Base-by-base conservation (phyloP, 2,329 filamentous ascomycete genomes). In the Aspergillus novofumigatus region DNA sequence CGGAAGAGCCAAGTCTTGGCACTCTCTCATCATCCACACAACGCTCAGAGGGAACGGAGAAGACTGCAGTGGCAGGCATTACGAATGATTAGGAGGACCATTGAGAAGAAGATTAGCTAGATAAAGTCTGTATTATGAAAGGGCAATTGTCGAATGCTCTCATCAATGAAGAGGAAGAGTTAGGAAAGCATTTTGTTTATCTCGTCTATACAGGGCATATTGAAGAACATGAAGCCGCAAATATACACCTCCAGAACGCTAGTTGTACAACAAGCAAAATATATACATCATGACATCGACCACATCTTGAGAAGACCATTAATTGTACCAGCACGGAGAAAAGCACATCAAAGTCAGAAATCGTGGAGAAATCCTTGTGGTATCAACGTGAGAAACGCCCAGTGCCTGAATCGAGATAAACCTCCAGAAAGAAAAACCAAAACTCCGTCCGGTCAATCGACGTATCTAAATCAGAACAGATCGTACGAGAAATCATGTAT, bases 401-500 rank as follows among this genome's bases (percentile, higher is more conserved):
- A 47, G 20, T 21, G 6, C 25, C 26, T 11, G 9, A 41, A 29
- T 47, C 44, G 3, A 23, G 10, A 3, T 14, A 11, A 47, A 23
- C 14, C 10, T 26, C 21, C 21, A 47, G 14, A 8, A 23, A 47
- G 14, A 47, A 6, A 47, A n/a, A 21, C 20, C 20, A 26, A 47
- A 47, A 23, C 23, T 25, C 44, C 20, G 23, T 23, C 44, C 32
- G 14, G 32, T 38, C 32, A 38, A 38, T 23, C 26, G 28, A 45
- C 45, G 23, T 21, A 56, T 54, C 48, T 61, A 4, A 60, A 53
- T 35, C 59, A 59, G 51, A 63, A 69, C 9, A 55, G 23, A 9
- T 49, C 59, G 35, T 68, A 69, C 11, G 67, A 58, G 56, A 69
- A 72, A 48, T 65, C 62, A 38, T 65, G 59, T 25, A 68, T 56